These are phyloP conservation scores for Linnemannia elongata DNA, from an alignment of 192 early-diverging fungal species.

Conservation along the genomic window DNA sequence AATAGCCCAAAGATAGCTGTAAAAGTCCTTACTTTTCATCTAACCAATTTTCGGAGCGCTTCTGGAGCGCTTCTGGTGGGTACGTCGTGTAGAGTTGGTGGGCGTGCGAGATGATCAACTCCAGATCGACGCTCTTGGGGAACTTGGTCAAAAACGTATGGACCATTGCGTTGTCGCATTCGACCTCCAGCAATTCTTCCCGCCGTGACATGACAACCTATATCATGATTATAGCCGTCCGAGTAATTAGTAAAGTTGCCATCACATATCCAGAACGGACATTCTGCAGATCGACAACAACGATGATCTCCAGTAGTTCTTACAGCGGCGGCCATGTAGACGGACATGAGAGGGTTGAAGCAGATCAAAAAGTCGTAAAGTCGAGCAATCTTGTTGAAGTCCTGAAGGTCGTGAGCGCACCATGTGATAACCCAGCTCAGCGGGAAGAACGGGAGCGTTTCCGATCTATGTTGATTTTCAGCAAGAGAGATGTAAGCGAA, in stretches of 20 bases:
- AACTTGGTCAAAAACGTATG: conserved; percentile 68
- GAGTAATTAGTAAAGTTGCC: neutral
- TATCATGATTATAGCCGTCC: neutral
- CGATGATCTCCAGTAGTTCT: neutral
- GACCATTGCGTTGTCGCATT: conserved; percentile 59
- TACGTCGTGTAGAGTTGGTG: conserved; percentile 51
- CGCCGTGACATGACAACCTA: conserved; percentile 64
- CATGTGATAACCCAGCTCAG: conserved; percentile 75
- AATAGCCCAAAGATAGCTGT: neutral
- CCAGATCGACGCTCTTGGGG: conserved; percentile 61
- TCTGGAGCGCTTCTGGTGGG: conserved; percentile 55
- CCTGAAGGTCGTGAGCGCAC: conserved; percentile 66
- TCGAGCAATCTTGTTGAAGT: conserved; percentile 58
- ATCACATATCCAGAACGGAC: no score
- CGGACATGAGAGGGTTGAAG: conserved; percentile 64
- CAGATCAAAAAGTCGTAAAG: conserved; percentile 68
- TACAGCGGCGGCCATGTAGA: conserved; percentile 62
- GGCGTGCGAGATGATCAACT: conserved; percentile 52
- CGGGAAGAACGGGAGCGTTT: conserved; percentile 65
- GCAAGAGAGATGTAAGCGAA: neutral
- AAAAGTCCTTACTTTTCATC: conserved; percentile 53
- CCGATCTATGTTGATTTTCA: conserved; percentile 33
- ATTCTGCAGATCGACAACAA: neutral
- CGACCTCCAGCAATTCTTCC: conserved; percentile 57
- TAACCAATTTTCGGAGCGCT: conserved; percentile 45